Conservation (phyloP, 441 rosid genomes). For the Codiaeum variegatum region DNA sequence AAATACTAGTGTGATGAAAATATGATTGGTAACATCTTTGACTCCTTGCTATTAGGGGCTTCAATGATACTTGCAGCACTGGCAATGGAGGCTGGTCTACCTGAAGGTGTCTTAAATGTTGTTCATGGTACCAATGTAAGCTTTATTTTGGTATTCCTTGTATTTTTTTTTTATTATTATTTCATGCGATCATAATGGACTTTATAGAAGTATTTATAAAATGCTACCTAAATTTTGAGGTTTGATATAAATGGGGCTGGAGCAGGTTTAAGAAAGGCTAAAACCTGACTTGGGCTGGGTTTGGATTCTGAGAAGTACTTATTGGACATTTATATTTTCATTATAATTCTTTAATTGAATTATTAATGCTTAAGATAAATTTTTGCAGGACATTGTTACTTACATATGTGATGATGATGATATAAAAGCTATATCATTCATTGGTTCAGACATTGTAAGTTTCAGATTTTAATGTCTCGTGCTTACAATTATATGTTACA, state of each 20-base stretch:
- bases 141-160: slow-evolving; percentile 6
- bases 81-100: slow-evolving; percentile 93
- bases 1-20: not conserved
- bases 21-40: slow-evolving; percentile 3
- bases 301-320: not conserved
- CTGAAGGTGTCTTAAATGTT: slow-evolving; percentile 78
- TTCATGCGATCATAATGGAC: not conserved
- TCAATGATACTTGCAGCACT: slow-evolving; percentile 85
- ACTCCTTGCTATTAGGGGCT: slow-evolving; percentile 45
- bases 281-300: not conserved
- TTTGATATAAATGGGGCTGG: not conserved
- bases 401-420: slow-evolving; percentile 81
- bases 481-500: not conserved
- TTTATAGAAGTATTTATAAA: slow-evolving; percentile 5
- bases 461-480: not conserved
- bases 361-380: not conserved
- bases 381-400: slow-evolving; percentile 56
- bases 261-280: not conserved
- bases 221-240: not conserved
- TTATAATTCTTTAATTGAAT: not conserved
- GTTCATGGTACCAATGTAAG: slow-evolving; percentile 85
- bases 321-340: not conserved
- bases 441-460: slow-evolving; percentile 84
- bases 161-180: slow-evolving; percentile 1
- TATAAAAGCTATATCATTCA: slow-evolving; percentile 84